Evolutionary conservation across 352 stramenopile genomes (phyloP).

Genomic region (Plasmopara viticola): DNA sequence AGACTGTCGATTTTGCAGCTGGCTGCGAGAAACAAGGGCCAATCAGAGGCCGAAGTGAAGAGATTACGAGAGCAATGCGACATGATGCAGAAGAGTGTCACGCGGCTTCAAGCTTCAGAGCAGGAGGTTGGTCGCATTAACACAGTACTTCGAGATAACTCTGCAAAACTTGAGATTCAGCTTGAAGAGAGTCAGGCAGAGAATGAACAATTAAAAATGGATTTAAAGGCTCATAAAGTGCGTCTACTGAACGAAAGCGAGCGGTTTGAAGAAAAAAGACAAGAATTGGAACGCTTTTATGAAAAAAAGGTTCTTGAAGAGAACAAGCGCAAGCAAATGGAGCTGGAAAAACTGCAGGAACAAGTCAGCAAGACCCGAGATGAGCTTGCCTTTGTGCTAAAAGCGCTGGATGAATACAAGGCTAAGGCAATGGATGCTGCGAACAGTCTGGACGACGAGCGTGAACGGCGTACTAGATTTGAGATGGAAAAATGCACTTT

Average conservation of each 20-base stretch:
- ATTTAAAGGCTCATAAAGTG: slow-evolving; percentile 48
- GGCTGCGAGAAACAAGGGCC: slow-evolving; percentile 25
- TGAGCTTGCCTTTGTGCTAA: slow-evolving; percentile 40
- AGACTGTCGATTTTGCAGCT: slow-evolving; percentile 34
- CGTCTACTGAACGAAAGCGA: slow-evolving; percentile 41
- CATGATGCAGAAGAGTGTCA: slow-evolving; percentile 25
- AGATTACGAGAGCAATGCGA: slow-evolving; percentile 28
- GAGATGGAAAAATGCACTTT: slow-evolving; percentile 65
- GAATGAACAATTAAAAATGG: slow-evolving; percentile 52
- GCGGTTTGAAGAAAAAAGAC: slow-evolving; percentile 59
- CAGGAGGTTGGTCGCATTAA: slow-evolving; percentile 30
- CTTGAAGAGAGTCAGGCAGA: slow-evolving; percentile 46
- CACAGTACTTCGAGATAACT: slow-evolving; percentile 27
- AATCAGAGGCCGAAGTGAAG: slow-evolving; percentile 33
- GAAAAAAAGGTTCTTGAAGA: slow-evolving; percentile 50
- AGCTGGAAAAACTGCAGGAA: slow-evolving; percentile 51
- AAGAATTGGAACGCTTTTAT: slow-evolving; percentile 59
- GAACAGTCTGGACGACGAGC: slow-evolving; percentile 45
- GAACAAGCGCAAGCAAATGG: slow-evolving; percentile 40
- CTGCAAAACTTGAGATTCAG: slow-evolving; percentile 40
- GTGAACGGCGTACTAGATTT: slow-evolving; percentile 39
- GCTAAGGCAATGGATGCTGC: slow-evolving; percentile 33
- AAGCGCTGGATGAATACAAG: slow-evolving; percentile 46
- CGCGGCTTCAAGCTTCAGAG: slow-evolving; percentile 30
- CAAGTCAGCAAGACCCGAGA: slow-evolving; percentile 40